Base-by-base conservation (phyloP, 2,329 filamentous ascomycete genomes). In the Ascochyta rabiei region DNA sequence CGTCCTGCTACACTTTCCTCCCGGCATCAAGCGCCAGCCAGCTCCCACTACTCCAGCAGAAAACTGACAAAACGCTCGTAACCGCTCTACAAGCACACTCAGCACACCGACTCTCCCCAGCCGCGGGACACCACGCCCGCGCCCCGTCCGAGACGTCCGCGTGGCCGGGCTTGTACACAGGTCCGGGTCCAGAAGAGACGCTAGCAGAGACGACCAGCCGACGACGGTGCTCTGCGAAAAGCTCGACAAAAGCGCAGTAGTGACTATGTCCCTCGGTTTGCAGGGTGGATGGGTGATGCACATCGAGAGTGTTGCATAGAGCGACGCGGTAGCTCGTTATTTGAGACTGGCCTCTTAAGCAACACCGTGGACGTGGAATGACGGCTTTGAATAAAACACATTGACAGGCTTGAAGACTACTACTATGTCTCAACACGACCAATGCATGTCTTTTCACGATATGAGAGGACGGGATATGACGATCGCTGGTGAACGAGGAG, bases 111-210 rank as follows among this genome's bases (percentile, higher is more conserved):
- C 61, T 63, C 21, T 53, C 64, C 24, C 69, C 68, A 31, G 66
- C 68, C 3, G 59, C 67, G 16, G 67, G 68, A 6, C 56, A 70
- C 21, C 65, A 70, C 28, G 62, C 68, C 19, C 63, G 63, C 5
- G 53, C 62, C 13, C 42, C 60, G 15, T 68, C 68, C 0, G 64
- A 68, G 43, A 57, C 53, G 0, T 48, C 55, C 3, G 30, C 61
- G 15, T 68, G 65, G 63, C 67, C 65, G 1, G 63, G 57, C 1
- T 51, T 67, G 12, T 65, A 62, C 41, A 37, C 26, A 0, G 64
- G 64, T 2, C 60, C 59, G 4, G 61, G 48, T 3, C 33, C 50
- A 2, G 65, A 70, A 12, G 48, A 33, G 6, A 37, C 10, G 2
- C 9, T 50, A 7, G 39, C 47, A 15, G 39, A 50, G 18, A 13